Conservation (phyloP, 106 monocot genomes). For the Ottelia alismoides region DNA sequence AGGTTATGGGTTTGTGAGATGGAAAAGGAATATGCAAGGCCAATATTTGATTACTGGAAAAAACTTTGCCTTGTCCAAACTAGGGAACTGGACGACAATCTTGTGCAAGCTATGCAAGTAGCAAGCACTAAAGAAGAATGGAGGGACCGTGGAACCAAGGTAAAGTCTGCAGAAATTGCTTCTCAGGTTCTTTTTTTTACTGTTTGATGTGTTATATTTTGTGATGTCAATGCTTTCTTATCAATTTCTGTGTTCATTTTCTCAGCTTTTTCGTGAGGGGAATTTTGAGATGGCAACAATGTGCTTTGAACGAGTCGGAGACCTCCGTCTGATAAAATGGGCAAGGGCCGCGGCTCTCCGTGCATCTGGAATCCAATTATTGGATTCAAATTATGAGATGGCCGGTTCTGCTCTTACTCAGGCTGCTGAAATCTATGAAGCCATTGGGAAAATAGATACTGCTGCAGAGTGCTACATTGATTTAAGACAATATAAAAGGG, state of each 20-base stretch:
- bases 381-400: conserved; percentile 21
- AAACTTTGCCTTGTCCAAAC: conserved; percentile 36
- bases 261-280: conserved; percentile 33
- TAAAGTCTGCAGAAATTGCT: conserved; percentile 7
- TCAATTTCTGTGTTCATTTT: neutral
- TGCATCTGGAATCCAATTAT: conserved; percentile 23
- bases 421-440: conserved; percentile 58
- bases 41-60: conserved; percentile 75
- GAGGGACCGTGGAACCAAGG: conserved; percentile 45
- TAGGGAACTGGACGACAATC: conserved; percentile 21
- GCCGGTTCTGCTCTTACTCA: conserved; percentile 13
- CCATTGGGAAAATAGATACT: conserved; percentile 30
- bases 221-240: neutral
- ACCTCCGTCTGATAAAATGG: conserved; percentile 32
- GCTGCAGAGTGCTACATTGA: conserved; percentile 43
- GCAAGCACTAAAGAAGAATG: conserved; percentile 43
- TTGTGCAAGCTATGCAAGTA: conserved; percentile 24
- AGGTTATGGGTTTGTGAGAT: conserved; percentile 70
- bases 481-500: conserved; percentile 31
- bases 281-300: conserved; percentile 54
- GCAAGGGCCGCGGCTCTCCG: conserved; percentile 46
- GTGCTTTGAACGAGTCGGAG: conserved; percentile 61
- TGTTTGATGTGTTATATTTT: neutral
- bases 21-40: conserved; percentile 22
- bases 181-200: neutral